Evolutionary conservation across 2,329 filamentous ascomycete genomes (phyloP), one percentile per base, ranked within the genome.

Genomic region (Ophiocordyceps camponoti-leonardi): DNA sequence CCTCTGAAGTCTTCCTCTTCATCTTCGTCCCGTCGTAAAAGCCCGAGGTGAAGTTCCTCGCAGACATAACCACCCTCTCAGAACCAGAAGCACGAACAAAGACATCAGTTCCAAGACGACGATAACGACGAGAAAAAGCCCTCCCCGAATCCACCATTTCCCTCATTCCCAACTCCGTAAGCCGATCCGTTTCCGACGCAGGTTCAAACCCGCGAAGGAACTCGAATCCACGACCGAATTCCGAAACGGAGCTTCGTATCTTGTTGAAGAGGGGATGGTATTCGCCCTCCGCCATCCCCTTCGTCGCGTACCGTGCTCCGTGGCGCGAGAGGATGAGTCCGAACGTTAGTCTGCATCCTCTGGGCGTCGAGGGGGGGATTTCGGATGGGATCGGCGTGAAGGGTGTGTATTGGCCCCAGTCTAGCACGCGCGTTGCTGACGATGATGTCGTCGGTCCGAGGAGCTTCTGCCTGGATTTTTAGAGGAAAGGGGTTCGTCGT

Each of bases 391-490:
- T 80, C 1, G 80, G 73, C 62, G 84, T 94, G 64, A 79, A 93
- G 2, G 87, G 85, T 18, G 86, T 83, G 61, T 94, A 94, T 59
- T 90, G 86, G 46, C 87, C 88, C 86, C 86, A 94, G 18, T 39
- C 35, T n/a, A 6, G 22, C 22, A 4, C 6, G 4, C 11, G 35
- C 6, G 35, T 18, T 12, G 35, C 7, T 18, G 35, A 7, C 11
- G 35, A 18, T 8, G 18, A 11, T n/a, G 18, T 7, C 4, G 10
- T 10, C 33, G 14, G 7, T 16, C n/a, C 16, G 33, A 37, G 33
- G 16, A 37, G 33, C 33, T 37, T 37, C 33, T 37, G 33, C 33
- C 33, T 31, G 30, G 30, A 12, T 10, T n/a, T n/a, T n/a, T n/a
- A n/a, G n/a, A n/a, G 6, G 12, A 30, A n/a, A n/a, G n/a, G n/a